phyloP scores from a whole-genome alignment of 1,284 basidiomycete species.

The Austropuccinia psidii region DNA sequence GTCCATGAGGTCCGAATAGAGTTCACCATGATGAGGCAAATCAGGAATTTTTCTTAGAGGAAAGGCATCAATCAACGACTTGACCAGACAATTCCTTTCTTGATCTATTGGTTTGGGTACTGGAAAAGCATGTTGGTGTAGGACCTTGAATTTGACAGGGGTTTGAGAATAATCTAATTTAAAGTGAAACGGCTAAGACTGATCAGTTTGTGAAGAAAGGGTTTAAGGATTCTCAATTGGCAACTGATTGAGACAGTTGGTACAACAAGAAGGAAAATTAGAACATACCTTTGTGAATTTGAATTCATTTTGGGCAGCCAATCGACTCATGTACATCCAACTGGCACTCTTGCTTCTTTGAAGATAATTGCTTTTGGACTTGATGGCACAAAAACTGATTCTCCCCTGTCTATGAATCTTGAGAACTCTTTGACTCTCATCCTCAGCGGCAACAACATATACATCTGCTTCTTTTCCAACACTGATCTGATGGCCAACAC shows the following conservation, averaged over 20 bases:
- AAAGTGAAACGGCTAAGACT: too few relatives aligned
- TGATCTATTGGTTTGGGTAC: slow-evolving; percentile 85
- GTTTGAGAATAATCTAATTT: too few relatives aligned
- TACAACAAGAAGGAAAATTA: too few relatives aligned
- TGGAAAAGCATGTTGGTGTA: too few relatives aligned
- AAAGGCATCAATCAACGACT: slow-evolving; percentile 91
- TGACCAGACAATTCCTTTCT: slow-evolving; percentile 84
- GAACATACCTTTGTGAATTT: too few relatives aligned
- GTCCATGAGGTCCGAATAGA: too few relatives aligned
- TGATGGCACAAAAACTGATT: slow-evolving; percentile 89
- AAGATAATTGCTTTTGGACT: slow-evolving; percentile 87
- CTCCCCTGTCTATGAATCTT: slow-evolving; percentile 83
- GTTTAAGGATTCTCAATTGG: not conserved
- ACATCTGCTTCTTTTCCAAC: slow-evolving; percentile 99
- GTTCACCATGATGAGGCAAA: too few relatives aligned
- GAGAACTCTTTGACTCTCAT: too few relatives aligned
- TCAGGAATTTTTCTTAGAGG: slow-evolving; percentile 85
- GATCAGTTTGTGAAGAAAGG: too few relatives aligned
- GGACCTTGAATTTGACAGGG: slow-evolving; percentile 56
- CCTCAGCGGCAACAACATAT: too few relatives aligned
- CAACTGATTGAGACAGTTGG: too few relatives aligned
- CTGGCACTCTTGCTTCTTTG: slow-evolving; percentile 90
- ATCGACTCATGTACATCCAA: slow-evolving; percentile 99
- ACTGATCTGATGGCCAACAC: slow-evolving; percentile 93
- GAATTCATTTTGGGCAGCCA: too few relatives aligned